Base-by-base conservation (phyloP, 495 filamentous ascomycete species). In the Penicillium canescens region DNA sequence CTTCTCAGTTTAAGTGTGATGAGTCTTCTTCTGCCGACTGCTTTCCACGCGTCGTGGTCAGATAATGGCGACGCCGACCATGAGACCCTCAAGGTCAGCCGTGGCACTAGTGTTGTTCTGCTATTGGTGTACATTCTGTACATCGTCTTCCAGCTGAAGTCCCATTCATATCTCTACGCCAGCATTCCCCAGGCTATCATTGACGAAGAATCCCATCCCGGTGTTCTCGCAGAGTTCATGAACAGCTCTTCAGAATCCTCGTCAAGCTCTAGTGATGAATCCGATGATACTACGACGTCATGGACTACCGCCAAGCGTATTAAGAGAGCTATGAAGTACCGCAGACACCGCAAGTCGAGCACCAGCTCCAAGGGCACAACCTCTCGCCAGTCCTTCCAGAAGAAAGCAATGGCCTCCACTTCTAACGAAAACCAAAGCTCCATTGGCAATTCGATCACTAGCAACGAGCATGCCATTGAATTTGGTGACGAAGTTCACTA, bases 111-210 rank as follows among this genome's bases (percentile, higher is more conserved):
- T 71, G 85, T 96, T n/a, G 86, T 96, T 33, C 78, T 96, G 1
- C 78, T 96, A 3, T 59, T 96, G 34, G 85, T 96, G 9, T 96
- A 96, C 66, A 73, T 88, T 34, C 70, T 96, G 16, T 96, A 96
- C 61, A 83, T 96, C 43, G 54, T 94, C 23, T 96, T 96, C 67
- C 92, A 96, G 76, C 79, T 96, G 40, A 93, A 92, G 73, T 92
- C 91, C 3, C 92, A 96, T 61, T 80, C 89, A 3, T 95, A 96
- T 68, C 86, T 96, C 68, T 96, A 95, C 59, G 88, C 88, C 53
- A 92, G 90, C 60, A 94, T 88, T 7, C 91, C 92, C 11, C 90
- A 96, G 64, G 84, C 89, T 53, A 86, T 93, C 42, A 92, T 96
- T 54, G 92, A 96, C 54, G 88, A 93, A 65, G 89, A 94, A 62